Evolutionary conservation across 2,329 filamentous ascomycete species (phyloP).

Genomic region (Scorias spongiosa): DNA sequence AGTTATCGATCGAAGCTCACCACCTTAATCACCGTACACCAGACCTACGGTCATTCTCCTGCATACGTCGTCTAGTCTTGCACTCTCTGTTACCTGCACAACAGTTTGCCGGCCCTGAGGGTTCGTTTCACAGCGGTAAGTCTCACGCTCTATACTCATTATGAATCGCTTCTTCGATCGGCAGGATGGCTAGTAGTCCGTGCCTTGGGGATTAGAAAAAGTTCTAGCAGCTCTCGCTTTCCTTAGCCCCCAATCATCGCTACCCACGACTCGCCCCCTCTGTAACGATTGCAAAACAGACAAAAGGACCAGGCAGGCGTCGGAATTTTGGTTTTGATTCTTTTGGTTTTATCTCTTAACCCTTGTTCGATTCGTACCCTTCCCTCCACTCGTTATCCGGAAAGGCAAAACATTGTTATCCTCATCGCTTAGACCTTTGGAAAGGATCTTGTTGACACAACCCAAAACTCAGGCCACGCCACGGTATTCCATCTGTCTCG

Average conservation of each 20-base stretch:
- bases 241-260: too few species aligned
- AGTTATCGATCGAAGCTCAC: conserved; percentile 9
- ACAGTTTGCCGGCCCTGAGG: conserved; percentile 7
- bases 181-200: not conserved
- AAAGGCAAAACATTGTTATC: too few species aligned
- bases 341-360: not conserved
- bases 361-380: not conserved
- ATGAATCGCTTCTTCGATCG: not conserved
- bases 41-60: not conserved
- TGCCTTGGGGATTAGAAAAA: not conserved
- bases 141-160: conserved; percentile 2
- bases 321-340: not conserved
- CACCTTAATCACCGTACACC: conserved; percentile 8
- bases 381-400: not conserved
- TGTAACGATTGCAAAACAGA: too few species aligned
- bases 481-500: too few species aligned
- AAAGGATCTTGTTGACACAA: too few species aligned
- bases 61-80: conserved; percentile 1
- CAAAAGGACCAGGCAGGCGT: too few species aligned
- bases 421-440: too few species aligned
- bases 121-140: conserved; percentile 17
- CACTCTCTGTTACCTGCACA: conserved; percentile 10
- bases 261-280: too few species aligned
- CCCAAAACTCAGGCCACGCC: too few species aligned
- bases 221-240: not conserved